Conservation (phyloP, 345 rosid genomes). For the Lepidium didymum region DNA sequence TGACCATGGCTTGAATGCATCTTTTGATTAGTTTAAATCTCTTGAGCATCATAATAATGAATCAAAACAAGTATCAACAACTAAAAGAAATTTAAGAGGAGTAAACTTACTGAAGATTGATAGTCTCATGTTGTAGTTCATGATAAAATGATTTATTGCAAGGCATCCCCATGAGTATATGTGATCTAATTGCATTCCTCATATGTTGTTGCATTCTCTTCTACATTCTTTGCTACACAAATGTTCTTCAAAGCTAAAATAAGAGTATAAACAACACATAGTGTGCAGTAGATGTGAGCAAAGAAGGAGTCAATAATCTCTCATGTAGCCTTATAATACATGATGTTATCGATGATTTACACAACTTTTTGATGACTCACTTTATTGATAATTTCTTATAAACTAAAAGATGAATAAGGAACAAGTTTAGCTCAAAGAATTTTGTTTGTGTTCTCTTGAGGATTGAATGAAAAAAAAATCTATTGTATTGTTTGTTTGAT, state of each 20-base stretch:
- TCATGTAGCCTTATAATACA: neutral
- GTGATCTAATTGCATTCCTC: neutral
- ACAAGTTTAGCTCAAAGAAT: too few relatives aligned
- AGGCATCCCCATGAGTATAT: neutral
- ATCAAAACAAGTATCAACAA: too few relatives aligned
- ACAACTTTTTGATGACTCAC: neutral
- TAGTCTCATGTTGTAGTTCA: neutral
- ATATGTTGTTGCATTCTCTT: neutral
- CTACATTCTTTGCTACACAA: neutral
- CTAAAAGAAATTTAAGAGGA: too few relatives aligned
- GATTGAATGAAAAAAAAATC: too few relatives aligned
- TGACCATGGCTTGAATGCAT: too few relatives aligned
- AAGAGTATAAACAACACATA: neutral
- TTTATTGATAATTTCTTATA: neutral
- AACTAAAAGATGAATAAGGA: too few relatives aligned
- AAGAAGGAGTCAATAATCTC: neutral
- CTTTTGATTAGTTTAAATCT: too few relatives aligned
- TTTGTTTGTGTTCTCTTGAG: too few relatives aligned
- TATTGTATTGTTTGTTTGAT: too few relatives aligned
- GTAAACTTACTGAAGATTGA: too few relatives aligned
- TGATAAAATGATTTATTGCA: neutral
- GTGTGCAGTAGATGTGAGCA: neutral
- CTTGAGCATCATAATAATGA: too few relatives aligned
- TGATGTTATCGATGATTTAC: neutral
- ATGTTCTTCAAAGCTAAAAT: neutral